Percentiles rank a stretch among this genome's conserved stretches.
Evolutionary conservation across 129 eudicot genomes (phyloP).

Genomic region (Pulicaria dysenterica): DNA sequence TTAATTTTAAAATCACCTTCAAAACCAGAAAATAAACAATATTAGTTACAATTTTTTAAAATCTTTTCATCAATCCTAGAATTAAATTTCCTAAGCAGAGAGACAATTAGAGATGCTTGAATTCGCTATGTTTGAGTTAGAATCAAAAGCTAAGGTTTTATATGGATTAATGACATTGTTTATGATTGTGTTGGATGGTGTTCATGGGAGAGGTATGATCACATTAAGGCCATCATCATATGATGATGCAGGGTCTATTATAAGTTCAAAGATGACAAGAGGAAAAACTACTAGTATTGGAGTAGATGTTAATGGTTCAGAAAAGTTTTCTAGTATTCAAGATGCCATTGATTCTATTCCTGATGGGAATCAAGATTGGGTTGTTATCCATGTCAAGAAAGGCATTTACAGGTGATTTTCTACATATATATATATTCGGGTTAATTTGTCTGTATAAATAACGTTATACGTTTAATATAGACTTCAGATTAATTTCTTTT

Average conservation of each 20-base stretch:
- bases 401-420: constrained; percentile 67
- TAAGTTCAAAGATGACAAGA: constrained; percentile 45
- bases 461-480: too few relatives aligned
- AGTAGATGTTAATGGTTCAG: constrained; percentile 59
- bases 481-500: too few relatives aligned
- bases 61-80: neutral
- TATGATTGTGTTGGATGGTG: constrained; percentile 27
- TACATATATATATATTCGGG: too few relatives aligned
- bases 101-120: neutral
- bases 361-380: constrained; percentile 62
- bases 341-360: constrained; percentile 82
- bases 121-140: too few relatives aligned
- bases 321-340: constrained; percentile 62
- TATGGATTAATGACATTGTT: neutral
- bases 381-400: constrained; percentile 56
- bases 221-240: constrained; percentile 26
- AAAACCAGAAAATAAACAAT: constrained; percentile 6
- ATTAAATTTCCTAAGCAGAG: neutral
- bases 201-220: constrained; percentile 33
- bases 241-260: constrained; percentile 38
- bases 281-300: constrained; percentile 38
- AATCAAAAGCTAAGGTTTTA: too few relatives aligned
- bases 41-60: neutral
- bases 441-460: too few relatives aligned
- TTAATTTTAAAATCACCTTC: constrained; percentile 27